Base-by-base conservation (phyloP, 148 eudicot species). In the Talinum fruticosum region DNA sequence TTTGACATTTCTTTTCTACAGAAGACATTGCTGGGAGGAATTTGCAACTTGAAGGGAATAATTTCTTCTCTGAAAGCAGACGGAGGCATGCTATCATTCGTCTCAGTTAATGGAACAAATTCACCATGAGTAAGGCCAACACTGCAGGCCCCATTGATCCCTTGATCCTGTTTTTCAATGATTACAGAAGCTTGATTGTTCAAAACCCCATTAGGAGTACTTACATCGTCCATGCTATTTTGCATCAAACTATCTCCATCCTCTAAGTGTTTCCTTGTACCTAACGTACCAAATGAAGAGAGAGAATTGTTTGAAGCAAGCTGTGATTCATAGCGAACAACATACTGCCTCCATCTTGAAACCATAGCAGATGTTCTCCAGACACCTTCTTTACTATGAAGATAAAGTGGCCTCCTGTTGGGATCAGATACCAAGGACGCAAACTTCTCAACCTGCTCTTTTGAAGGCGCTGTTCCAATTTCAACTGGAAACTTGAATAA, bases 381-480 rank as follows among this genome's bases (percentile, higher is more conserved):
- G 59, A 87, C 87, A 61, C 99, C 99, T 88, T 96, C 99, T 82
- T 87, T 93, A 79, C 99, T 96, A 80, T 96, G 97, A 33, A 96
- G 84, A 83, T 90, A 96, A 73, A 96, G 85, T 13, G 97, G 96
- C 76, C 82, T 85, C 83, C 81, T 86, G 79, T 80, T 82, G 23
- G 88, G 81, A 86, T 93, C 89, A 61, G 88, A 91, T 62, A 93
- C 89, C 72, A 96, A 78, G 57, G 88, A 79, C 76, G 97, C 87
- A 87, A 96, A 93, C 64, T 83, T 83, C 81, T 85, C 91, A 84
- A 96, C 97, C 88, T 96, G 99, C 79, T 93, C 90, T 89, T 86
- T 79, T 41, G 92, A 87, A 83, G 99, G 99, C 61, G 90, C 83
- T 61, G 89, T 90, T 51, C 95, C 97, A 79, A 91, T 86, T 81